These are phyloP conservation scores for Teratosphaeria gauchensis DNA, from an alignment of 2,329 filamentous ascomycete species.

Conservation along the genomic window DNA sequence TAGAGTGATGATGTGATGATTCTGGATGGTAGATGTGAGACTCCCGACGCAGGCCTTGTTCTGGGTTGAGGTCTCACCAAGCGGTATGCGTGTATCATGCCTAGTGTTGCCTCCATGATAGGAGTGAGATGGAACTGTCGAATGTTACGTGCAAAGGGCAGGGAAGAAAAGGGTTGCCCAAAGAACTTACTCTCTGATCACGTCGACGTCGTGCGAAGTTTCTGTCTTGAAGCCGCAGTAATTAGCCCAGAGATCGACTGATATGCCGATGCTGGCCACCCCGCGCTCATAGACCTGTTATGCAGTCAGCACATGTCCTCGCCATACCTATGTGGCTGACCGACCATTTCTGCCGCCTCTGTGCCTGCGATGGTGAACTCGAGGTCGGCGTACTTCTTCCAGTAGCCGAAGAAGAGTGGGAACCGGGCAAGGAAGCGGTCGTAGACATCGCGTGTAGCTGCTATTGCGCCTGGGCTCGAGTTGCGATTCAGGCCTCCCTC, in stretches of 20 bases:
- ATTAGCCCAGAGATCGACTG: conserved; percentile 92
- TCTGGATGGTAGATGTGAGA: conserved; percentile 23
- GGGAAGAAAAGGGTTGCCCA: conserved; percentile 50
- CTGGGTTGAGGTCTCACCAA: conserved; percentile 22
- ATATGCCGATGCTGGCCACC: conserved; percentile 83
- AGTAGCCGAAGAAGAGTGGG: conserved; percentile 92
- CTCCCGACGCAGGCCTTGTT: conserved; percentile 14
- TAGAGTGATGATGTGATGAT: conserved; percentile 5
- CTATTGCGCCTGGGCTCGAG: conserved; percentile 86
- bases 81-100: not conserved
- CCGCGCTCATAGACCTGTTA: conserved; percentile 84
- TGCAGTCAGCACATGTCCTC: conserved; percentile 12
- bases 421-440: conserved; percentile 92
- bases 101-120: not conserved
- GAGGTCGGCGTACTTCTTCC: conserved; percentile 98
- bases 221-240: conserved; percentile 98
- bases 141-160: conserved; percentile 10
- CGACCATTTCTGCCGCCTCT: conserved; percentile 92
- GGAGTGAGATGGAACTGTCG: conserved; percentile 5
- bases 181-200: conserved; percentile 98
- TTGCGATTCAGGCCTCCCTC: conserved; percentile 94
- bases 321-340: conserved; percentile 15
- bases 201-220: conserved; percentile 84
- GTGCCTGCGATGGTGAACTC: conserved; percentile 96
- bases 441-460: conserved; percentile 76